These are phyloP conservation scores for Diplodia seriata DNA, from an alignment of 2,329 filamentous ascomycete genomes.

Conservation along the genomic window DNA sequence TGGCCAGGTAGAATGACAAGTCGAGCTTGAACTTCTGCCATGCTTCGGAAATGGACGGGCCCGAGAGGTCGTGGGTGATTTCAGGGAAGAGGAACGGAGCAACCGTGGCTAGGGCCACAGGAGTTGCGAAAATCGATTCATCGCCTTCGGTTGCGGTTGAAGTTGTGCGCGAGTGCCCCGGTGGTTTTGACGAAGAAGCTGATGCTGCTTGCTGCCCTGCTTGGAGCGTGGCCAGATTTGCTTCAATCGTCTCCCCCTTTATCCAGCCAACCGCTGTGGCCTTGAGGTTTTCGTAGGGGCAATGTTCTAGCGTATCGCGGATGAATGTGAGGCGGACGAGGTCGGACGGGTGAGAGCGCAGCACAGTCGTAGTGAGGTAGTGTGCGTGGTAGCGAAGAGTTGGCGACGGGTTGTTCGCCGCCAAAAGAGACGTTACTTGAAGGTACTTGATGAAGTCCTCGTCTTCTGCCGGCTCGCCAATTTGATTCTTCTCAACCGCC, in stretches of 20 bases:
- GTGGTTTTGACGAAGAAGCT: conserved; percentile 34
- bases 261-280: conserved; percentile 66
- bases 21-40: conserved; percentile 59
- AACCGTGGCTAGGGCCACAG: conserved; percentile 55
- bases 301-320: conserved; percentile 61
- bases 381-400: conserved; percentile 57
- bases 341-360: conserved; percentile 62
- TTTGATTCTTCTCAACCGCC: conserved; percentile 54
- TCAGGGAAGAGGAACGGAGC: conserved; percentile 62
- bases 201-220: conserved; percentile 34
- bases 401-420: conserved; percentile 56
- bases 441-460: conserved; percentile 62
- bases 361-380: conserved; percentile 56
- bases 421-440: conserved; percentile 56
- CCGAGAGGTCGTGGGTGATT: conserved; percentile 51
- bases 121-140: conserved; percentile 54
- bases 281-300: conserved; percentile 61
- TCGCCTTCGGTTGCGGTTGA: conserved; percentile 30
- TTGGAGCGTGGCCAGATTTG: conserved; percentile 41
- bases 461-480: conserved; percentile 57
- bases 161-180: conserved; percentile 30
- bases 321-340: conserved; percentile 61
- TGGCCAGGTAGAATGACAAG: conserved; percentile 61
- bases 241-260: conserved; percentile 64
- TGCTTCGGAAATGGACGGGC: conserved; percentile 41